Evolutionary conservation across 257 asterid genomes (phyloP).

Genomic region (Agastache rugosa): DNA sequence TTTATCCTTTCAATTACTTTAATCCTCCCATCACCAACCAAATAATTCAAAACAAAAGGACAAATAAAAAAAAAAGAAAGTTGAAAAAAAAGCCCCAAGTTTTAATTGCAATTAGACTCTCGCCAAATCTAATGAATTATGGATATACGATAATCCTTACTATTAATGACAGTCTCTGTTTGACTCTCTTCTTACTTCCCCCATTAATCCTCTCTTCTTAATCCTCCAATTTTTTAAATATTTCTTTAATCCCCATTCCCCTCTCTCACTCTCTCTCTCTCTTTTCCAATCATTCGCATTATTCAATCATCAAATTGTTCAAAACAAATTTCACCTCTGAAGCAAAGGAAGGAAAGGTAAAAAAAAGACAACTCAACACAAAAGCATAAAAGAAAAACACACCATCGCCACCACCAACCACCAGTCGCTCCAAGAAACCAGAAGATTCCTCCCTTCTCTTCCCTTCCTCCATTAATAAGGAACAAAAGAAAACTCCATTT

Average conservation of each 20-base stretch:
- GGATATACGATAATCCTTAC: slow-evolving; percentile 30
- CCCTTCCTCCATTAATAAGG: slow-evolving; percentile 36
- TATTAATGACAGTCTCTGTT: slow-evolving; percentile 43
- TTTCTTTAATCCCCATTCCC: slow-evolving; percentile 21
- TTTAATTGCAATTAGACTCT: slow-evolving; percentile 23
- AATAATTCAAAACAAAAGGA: neutral
- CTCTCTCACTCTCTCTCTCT: neutral
- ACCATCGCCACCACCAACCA: slow-evolving; percentile 53
- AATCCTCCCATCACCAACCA: neutral
- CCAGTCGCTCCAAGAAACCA: slow-evolving; percentile 57
- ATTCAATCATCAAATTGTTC: slow-evolving; percentile 47
- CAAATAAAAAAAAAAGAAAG: neutral
- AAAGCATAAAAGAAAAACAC: slow-evolving; percentile 22
- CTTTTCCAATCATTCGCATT: slow-evolving; percentile 48
- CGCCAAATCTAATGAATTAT: slow-evolving; percentile 37
- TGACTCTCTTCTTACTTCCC: slow-evolving; percentile 50
- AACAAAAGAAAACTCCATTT: slow-evolving; percentile 31
- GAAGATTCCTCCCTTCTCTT: slow-evolving; percentile 54
- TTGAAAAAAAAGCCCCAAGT: slow-evolving; percentile 13
- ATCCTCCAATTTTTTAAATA: slow-evolving; percentile 29
- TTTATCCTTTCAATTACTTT: slow-evolving; percentile 7
- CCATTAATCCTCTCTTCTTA: slow-evolving; percentile 43
- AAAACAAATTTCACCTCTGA: slow-evolving; percentile 36
- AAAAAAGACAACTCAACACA: slow-evolving; percentile 7
- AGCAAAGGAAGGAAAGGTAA: slow-evolving; percentile 26